A percentile compares a stretch with the other conserved stretches of the same genome.
These are phyloP conservation scores for Termitomyces sp. DNA, from an alignment of 768 basidiomycete genomes.

Conservation along the genomic window DNA sequence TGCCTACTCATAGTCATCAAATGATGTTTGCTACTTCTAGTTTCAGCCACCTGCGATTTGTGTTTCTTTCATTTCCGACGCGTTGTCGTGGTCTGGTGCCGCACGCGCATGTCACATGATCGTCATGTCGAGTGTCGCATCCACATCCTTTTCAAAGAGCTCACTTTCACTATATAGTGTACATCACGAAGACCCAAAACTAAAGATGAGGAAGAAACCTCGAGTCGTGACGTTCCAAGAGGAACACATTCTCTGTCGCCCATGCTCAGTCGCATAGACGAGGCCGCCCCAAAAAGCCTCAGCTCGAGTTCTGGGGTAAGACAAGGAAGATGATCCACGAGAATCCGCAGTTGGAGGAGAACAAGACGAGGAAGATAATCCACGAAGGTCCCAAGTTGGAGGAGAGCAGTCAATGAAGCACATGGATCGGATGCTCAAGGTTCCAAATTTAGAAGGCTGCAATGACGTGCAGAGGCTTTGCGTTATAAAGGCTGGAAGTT, in stretches of 20 bases:
- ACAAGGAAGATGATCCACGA: too few relatives aligned
- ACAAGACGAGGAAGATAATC: not conserved
- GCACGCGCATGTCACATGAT: too few relatives aligned
- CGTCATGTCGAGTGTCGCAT: too few relatives aligned
- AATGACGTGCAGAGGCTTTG: not conserved
- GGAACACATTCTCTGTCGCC: conserved; percentile 26
- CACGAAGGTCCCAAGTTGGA: not conserved
- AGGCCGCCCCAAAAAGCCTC: conserved; percentile 55
- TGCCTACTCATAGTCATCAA: too few relatives aligned
- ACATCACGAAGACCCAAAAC: conserved; percentile 25
- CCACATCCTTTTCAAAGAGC: not conserved
- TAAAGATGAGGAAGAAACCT: conserved; percentile 53
- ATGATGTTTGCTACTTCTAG: too few relatives aligned
- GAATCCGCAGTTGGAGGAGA: too few relatives aligned
- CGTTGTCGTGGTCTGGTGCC: too few relatives aligned
- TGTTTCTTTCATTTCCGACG: too few relatives aligned
- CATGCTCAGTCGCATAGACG: conserved; percentile 34
- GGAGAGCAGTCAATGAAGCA: not conserved
- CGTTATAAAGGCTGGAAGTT: not conserved
- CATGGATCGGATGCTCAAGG: not conserved
- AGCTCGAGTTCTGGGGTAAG: not conserved
- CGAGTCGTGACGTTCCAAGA: conserved; percentile 47
- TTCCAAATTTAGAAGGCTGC: not conserved
- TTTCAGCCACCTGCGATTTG: too few relatives aligned
- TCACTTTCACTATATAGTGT: too few relatives aligned